Conservation (phyloP, 2,329 filamentous ascomycete genomes). For the Hypomyces rosellus region DNA sequence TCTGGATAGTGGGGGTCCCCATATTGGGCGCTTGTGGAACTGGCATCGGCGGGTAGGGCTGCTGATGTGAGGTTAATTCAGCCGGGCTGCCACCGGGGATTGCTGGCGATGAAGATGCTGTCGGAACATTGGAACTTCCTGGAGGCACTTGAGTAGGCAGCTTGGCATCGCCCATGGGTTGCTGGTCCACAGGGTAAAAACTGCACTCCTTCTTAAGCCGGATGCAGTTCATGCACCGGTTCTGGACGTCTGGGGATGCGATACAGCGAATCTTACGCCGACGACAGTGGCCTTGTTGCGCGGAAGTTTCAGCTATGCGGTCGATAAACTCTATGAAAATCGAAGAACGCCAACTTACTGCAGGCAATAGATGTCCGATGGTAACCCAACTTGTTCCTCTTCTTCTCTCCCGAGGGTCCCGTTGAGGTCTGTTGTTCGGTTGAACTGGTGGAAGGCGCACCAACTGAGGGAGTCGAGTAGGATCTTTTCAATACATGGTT, state of each 20-base stretch:
- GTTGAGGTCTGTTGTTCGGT: constrained; percentile 16
- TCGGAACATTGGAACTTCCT: constrained; percentile 34
- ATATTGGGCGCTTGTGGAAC: constrained; percentile 41
- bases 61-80: constrained; percentile 33
- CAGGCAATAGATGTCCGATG: constrained; percentile 93
- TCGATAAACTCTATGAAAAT: not conserved
- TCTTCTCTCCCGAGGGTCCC: constrained; percentile 43
- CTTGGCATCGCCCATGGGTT: constrained; percentile 47
- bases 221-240: constrained; percentile 87
- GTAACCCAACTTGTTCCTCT: constrained; percentile 87
- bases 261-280: constrained; percentile 91
- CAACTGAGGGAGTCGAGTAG: constrained; percentile 34
- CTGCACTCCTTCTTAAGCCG: constrained; percentile 90
- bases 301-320: not conserved
- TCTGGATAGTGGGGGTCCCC: constrained; percentile 32
- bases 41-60: constrained; percentile 36
- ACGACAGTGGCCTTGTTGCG: constrained; percentile 70
- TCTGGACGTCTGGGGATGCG: constrained; percentile 65
- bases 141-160: constrained; percentile 30
- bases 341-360: constrained; percentile 55
- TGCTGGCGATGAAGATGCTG: constrained; percentile 44
- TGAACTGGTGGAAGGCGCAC: constrained; percentile 4
- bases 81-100: constrained; percentile 36
- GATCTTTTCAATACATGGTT: constrained; percentile 40
- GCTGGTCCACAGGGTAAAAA: constrained; percentile 83